Conservation (phyloP, 805 yeast genomes). For the Ogataea methanolica region DNA sequence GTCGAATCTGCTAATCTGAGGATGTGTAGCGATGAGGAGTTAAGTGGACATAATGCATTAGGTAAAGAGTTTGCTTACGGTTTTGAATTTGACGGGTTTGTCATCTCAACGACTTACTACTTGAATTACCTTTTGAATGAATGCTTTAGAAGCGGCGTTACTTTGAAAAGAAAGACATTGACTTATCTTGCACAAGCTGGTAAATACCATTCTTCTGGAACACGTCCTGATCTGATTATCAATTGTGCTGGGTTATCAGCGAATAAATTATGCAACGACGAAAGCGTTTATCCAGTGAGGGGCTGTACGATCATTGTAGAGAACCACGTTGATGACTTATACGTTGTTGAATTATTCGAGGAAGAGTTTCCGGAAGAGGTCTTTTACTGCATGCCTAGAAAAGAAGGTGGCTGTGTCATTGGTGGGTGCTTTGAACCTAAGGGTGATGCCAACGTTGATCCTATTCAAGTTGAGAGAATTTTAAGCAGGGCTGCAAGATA, state of each 20-base stretch:
- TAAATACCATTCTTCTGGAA: conserved; percentile 33
- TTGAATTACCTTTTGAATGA: conserved; percentile 32
- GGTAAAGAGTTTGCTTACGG: conserved; percentile 37
- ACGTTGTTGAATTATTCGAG: conserved; percentile 24
- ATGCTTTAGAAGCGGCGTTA: conserved; percentile 36
- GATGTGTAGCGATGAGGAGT: conserved; percentile 36
- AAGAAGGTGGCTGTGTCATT: conserved; percentile 66
- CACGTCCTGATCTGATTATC: conserved; percentile 44
- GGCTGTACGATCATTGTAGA: conserved; percentile 56
- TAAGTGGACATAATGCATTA: conserved; percentile 27
- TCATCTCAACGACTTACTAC: conserved; percentile 27
- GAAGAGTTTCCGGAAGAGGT: conserved; percentile 38
- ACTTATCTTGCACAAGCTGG: conserved; percentile 46
- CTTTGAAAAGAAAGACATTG: conserved; percentile 38
- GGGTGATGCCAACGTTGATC: conserved; percentile 30
- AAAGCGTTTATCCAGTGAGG: conserved; percentile 43
- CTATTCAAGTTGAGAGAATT: conserved; percentile 43
- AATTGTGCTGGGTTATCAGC: conserved; percentile 57
- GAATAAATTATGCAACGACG: conserved; percentile 38
- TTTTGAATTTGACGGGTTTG: conserved; percentile 35
- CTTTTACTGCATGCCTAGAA: conserved; percentile 62
- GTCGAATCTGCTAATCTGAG: neutral
- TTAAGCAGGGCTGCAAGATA: conserved; percentile 38
- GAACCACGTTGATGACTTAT: conserved; percentile 35
- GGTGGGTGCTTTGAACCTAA: conserved; percentile 44